Base-by-base conservation (phyloP, 106 monocot genomes). In the Ottelia alismoides region DNA sequence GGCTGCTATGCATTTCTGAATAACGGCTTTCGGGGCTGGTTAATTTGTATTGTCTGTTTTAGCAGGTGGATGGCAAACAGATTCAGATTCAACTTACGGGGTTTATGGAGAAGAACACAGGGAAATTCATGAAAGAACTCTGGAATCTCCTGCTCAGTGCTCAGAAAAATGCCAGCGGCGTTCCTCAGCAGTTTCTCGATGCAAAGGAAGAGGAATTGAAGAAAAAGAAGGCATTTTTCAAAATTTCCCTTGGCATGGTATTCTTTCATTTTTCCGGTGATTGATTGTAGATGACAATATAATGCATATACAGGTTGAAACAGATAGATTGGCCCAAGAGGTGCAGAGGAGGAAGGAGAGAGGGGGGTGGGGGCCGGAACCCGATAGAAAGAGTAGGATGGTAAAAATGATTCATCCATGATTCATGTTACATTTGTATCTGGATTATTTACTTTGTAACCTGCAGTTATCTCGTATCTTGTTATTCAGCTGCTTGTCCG, bases 91-190 rank as follows among this genome's bases (percentile, higher is more conserved):
- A 81, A 71, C 74, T 92, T 5, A 92, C 92, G 31, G 92, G 92
- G 25, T 92, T 92, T 64, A 87, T 92, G 92, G 92, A 92, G 66
- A 92, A 92, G 68, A 85, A 92, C 47, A 85, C 91, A 6, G 64
- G 75, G 45, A 96, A 96, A 67, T 96, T 96, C 64, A 96, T 96
- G 94, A 88, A 71, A 75, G 94, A 96, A 63, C 78, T 96, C 12
- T 96, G 94, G 94, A 45, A 52, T 65, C 75, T 88, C 47, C 69
- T 96, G n/a, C 67, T 96, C 19, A 88, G 84, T 30, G 94, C 94
- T 9, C 94, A 88, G 66, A 73, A 74, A 1, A 96, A 96, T 70
- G 74, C 78, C 20, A 96, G 94, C 20, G 94, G 94, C 45, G 87
- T 96, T 14, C 94, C 94, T 24, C 94, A 96, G 62, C 88, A 96